These are phyloP conservation scores for Fusarium mexicanum DNA, from an alignment of 2,329 filamentous ascomycete species.

Conservation along the genomic window DNA sequence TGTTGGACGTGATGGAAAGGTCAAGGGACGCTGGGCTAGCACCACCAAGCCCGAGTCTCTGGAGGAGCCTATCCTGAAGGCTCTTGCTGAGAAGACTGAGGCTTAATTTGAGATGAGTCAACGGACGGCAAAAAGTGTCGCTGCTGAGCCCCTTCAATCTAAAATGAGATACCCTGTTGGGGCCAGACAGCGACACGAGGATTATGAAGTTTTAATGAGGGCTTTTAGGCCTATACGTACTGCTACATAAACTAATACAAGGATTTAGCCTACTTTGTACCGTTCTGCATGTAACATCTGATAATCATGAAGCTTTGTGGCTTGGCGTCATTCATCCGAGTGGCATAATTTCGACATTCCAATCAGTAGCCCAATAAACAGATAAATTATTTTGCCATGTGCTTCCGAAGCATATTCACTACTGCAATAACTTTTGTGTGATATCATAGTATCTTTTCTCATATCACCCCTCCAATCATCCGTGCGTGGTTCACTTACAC, in stretches of 20 bases:
- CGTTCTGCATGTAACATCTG: not conserved
- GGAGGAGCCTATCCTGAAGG: slow-evolving; percentile 78
- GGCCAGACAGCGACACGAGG: not conserved
- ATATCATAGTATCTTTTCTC: not conserved
- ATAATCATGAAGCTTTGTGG: not conserved
- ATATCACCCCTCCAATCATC: not conserved
- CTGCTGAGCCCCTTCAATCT: slow-evolving; percentile 8
- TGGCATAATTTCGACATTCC: not conserved
- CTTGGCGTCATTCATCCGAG: not conserved
- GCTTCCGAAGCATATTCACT: not conserved
- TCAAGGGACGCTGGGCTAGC: slow-evolving; percentile 87
- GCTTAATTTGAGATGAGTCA: slow-evolving; percentile 8
- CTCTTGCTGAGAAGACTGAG: slow-evolving; percentile 57
- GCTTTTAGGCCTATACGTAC: not conserved
- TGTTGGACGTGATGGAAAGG: slow-evolving; percentile 83
- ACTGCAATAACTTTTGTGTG: not conserved
- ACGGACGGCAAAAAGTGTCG: not conserved
- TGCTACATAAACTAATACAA: slow-evolving; percentile 21
- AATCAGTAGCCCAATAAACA: not conserved
- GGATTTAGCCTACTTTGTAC: not conserved
- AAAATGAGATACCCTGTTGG: slow-evolving; percentile 34
- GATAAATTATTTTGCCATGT: not conserved
- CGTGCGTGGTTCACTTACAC: not conserved
- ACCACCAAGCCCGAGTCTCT: slow-evolving; percentile 86
- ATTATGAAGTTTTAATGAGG: slow-evolving; percentile 6